These are phyloP conservation scores for Pyrrhoderma lamaoense DNA, from an alignment of 1,284 basidiomycete species.

Conservation along the genomic window DNA sequence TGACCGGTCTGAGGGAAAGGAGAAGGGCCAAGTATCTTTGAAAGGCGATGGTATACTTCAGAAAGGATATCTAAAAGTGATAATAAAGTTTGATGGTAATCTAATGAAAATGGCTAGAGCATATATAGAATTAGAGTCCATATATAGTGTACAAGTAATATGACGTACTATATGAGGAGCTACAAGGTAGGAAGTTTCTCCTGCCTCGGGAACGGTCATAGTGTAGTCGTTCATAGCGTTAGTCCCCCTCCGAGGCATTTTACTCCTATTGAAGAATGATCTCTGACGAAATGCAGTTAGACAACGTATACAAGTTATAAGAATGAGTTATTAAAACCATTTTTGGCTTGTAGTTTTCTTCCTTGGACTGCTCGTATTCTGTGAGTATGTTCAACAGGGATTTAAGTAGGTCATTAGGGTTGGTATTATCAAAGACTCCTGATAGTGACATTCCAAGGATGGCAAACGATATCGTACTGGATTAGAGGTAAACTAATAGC, in stretches of 20 bases:
- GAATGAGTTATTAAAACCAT: constrained; percentile 41
- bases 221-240: constrained; percentile 54
- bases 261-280: constrained; percentile 45
- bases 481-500: constrained; percentile 9
- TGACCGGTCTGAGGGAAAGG: constrained; percentile 57
- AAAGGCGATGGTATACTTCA: constrained; percentile 80
- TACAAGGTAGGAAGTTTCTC: constrained; percentile 65
- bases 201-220: constrained; percentile 49
- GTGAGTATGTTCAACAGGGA: constrained; percentile 61
- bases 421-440: constrained; percentile 69
- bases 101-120: constrained; percentile 79
- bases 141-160: neutral
- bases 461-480: constrained; percentile 70
- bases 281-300: constrained; percentile 33
- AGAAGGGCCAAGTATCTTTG: constrained; percentile 70
- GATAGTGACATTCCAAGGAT: constrained; percentile 81
- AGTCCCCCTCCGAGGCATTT: constrained; percentile 42
- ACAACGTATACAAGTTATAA: neutral
- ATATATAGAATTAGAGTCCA: neutral
- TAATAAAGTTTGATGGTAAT: constrained; percentile 80
- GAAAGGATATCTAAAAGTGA: constrained; percentile 82
- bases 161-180: constrained; percentile 63
- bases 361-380: constrained; percentile 74
- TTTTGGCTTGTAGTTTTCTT: constrained; percentile 75
- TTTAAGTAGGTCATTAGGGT: constrained; percentile 69